phyloP scores from a whole-genome alignment of 2,329 filamentous ascomycete genomes.

The Phyllosticta capitalensis region DNA sequence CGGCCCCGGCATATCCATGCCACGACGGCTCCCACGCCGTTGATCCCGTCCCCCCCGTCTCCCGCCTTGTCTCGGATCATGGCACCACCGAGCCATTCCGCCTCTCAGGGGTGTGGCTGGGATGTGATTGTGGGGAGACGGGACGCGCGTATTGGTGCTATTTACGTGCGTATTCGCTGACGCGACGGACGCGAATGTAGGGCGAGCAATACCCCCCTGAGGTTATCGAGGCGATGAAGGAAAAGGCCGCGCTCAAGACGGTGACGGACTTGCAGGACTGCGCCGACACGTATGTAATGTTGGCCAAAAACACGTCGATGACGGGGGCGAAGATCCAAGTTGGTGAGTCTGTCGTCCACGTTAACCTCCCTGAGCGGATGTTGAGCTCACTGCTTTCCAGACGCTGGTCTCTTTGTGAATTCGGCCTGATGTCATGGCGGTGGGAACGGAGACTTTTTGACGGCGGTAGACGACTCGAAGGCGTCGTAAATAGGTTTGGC shows the following conservation, averaged over 20 bases:
- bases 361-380: neutral
- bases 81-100: too few relatives aligned
- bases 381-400: neutral
- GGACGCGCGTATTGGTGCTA: too few relatives aligned
- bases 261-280: constrained; percentile 46
- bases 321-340: constrained; percentile 39
- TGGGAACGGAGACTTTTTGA: neutral
- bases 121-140: too few relatives aligned
- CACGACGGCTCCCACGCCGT: neutral
- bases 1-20: too few relatives aligned
- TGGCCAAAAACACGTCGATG: constrained; percentile 45
- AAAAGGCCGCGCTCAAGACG: constrained; percentile 52
- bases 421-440: neutral
- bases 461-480: neutral
- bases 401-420: constrained; percentile 6
- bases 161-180: too few relatives aligned
- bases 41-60: neutral
- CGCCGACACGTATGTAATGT: constrained; percentile 45
- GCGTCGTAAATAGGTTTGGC: neutral
- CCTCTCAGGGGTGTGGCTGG: too few relatives aligned
- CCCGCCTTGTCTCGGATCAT: neutral
- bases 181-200: constrained; percentile 13
- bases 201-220: constrained; percentile 43
- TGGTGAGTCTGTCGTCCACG: constrained; percentile 19
- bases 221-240: constrained; percentile 42